Conservation (phyloP, 495 filamentous ascomycete genomes). For the Pyrenula aspistea region DNA sequence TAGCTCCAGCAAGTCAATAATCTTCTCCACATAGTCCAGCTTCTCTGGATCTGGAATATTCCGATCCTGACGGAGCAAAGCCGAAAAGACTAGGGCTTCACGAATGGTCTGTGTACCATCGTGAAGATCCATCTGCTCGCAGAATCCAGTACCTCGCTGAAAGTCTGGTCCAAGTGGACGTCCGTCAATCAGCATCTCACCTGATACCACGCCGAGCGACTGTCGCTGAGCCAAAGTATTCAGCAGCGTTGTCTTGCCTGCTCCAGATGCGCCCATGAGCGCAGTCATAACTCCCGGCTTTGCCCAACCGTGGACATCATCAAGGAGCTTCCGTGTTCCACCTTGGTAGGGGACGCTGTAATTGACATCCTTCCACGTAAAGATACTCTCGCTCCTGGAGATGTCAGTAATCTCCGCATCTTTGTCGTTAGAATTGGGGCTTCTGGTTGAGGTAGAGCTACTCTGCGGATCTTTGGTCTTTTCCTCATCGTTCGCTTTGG, state of each 20-base stretch:
- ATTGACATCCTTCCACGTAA: slow-evolving; percentile 65
- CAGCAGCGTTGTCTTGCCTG: slow-evolving; percentile 69
- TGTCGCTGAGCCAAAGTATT: slow-evolving; percentile 70
- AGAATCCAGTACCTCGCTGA: slow-evolving; percentile 73
- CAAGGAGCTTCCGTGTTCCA: slow-evolving; percentile 56
- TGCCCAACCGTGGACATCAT: slow-evolving; percentile 61
- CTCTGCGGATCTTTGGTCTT: slow-evolving; percentile 14
- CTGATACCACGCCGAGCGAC: slow-evolving; percentile 55
- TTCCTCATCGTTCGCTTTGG: slow-evolving; percentile 33
- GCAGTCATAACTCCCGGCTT: slow-evolving; percentile 75
- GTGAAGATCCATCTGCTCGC: slow-evolving; percentile 81
- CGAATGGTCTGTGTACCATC: slow-evolving; percentile 52
- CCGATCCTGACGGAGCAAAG: slow-evolving; percentile 47
- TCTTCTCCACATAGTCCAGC: slow-evolving; percentile 48
- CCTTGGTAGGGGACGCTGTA: slow-evolving; percentile 64
- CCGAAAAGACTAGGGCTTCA: slow-evolving; percentile 57
- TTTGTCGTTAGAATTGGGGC: slow-evolving; percentile 18
- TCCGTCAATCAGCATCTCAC: slow-evolving; percentile 73
- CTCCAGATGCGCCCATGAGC: slow-evolving; percentile 74
- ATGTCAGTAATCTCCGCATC: slow-evolving; percentile 38
- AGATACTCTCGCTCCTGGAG: slow-evolving; percentile 51
- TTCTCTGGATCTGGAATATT: slow-evolving; percentile 38
- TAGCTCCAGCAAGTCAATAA: slow-evolving; percentile 47
- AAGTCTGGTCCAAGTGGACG: slow-evolving; percentile 55
- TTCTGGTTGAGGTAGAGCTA: slow-evolving; percentile 5